A percentile compares a stretch with the other conserved stretches of the same genome.
Conservation (phyloP, 306 rosid species). For the Vicia villosa region DNA sequence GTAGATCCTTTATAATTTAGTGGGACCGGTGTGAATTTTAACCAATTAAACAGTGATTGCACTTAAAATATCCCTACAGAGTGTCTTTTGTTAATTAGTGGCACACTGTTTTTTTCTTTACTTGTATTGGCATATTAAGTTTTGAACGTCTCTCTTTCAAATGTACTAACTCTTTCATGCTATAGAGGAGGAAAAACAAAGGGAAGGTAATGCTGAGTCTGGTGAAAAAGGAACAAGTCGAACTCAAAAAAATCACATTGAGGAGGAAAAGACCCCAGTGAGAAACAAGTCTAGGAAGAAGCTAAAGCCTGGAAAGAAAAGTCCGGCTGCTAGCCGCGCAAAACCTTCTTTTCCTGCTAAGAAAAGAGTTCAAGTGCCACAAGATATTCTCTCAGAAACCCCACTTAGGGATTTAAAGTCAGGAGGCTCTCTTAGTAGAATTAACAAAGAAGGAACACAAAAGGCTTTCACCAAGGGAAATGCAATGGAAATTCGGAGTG, state of each 20-base stretch:
- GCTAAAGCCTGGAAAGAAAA: slow-evolving; percentile 28
- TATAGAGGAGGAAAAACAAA: slow-evolving; percentile 54
- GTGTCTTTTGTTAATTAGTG: not conserved
- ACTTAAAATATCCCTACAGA: slow-evolving; percentile 1
- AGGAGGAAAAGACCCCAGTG: slow-evolving; percentile 30
- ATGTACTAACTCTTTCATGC: not conserved
- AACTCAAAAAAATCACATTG: slow-evolving; percentile 26
- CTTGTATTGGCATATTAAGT: not conserved
- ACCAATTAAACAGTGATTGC: not conserved
- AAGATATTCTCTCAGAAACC: slow-evolving; percentile 59
- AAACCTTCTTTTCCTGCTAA: slow-evolving; percentile 85
- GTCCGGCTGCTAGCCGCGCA: slow-evolving; percentile 39
- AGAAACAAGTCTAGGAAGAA: slow-evolving; percentile 41
- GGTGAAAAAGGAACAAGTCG: slow-evolving; percentile 34
- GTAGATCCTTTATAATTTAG: not conserved
- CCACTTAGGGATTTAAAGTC: slow-evolving; percentile 46
- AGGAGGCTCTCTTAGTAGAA: slow-evolving; percentile 30
- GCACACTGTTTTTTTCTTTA: not conserved
- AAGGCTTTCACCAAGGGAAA: slow-evolving; percentile 32
- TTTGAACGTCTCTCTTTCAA: not conserved
- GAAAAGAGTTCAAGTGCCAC: slow-evolving; percentile 95
- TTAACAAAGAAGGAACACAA: slow-evolving; percentile 41
- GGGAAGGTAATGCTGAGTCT: slow-evolving; percentile 36
- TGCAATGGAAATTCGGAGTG: slow-evolving; percentile 33
- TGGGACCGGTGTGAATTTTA: not conserved